These are phyloP conservation scores for bread wheat (Triticum aestivum) DNA, from an alignment of 176 grass and related monocot species.

Conservation along the genomic window DNA sequence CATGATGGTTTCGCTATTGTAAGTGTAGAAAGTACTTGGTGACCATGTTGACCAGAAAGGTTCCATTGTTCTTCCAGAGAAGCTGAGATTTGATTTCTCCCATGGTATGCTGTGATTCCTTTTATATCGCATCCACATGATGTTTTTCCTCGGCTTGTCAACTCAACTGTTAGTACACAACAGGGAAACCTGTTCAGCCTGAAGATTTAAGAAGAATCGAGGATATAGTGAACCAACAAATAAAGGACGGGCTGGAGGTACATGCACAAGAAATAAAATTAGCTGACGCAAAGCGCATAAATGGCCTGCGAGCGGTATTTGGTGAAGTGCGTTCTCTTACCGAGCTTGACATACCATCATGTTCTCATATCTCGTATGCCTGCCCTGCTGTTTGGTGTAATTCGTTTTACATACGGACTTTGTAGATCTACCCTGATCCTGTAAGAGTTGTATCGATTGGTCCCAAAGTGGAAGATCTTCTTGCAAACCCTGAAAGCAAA, in stretches of 20 bases:
- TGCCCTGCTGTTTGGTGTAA: slow-evolving; percentile 13
- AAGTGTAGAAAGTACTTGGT: slow-evolving; percentile 85
- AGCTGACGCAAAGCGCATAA: slow-evolving; percentile 58
- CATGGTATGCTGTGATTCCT: slow-evolving; percentile 62
- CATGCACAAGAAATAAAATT: slow-evolving; percentile 70
- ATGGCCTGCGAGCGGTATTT: slow-evolving; percentile 80
- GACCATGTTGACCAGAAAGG: slow-evolving; percentile 98
- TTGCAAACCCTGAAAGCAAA: slow-evolving; percentile 70
- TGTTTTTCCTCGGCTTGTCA: background rate
- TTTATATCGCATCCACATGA: background rate
- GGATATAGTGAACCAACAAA: slow-evolving; percentile 91
- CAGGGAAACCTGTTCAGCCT: slow-evolving; percentile 89
- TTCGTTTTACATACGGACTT: background rate
- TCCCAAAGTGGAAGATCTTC: slow-evolving; percentile 74
- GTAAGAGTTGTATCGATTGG: slow-evolving; percentile 92
- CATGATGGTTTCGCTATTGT: background rate
- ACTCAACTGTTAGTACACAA: slow-evolving; percentile 19
- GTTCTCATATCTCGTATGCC: slow-evolving; percentile 13
- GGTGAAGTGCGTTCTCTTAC: slow-evolving; percentile 58
- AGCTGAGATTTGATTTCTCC: slow-evolving; percentile 97
- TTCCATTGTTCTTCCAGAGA: slow-evolving; percentile 97
- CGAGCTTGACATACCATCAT: background rate
- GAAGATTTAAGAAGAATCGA: slow-evolving; percentile 95
- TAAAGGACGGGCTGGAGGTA: slow-evolving; percentile 73
- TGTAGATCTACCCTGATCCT: slow-evolving; percentile 91